Evolutionary conservation across 208 protist genomes (phyloP).

Genomic region (Leishmania martiniquensis): DNA sequence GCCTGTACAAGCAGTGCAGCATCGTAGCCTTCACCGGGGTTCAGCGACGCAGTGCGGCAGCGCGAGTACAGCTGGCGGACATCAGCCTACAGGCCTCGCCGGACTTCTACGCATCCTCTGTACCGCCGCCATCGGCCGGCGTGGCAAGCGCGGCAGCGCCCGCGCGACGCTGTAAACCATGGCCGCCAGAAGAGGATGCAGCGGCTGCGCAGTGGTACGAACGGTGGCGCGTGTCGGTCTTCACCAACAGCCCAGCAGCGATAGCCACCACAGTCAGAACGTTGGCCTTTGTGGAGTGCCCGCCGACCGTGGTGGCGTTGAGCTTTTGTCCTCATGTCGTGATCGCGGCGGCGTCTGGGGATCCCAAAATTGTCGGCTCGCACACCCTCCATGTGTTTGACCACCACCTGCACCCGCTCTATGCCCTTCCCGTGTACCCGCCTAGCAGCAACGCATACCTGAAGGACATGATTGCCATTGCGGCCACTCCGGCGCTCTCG

Average conservation of each 20-base stretch:
- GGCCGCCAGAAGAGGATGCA: conserved; percentile 24
- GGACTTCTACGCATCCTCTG: conserved; percentile 13
- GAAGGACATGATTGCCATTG: conserved; percentile 45
- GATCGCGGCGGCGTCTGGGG: conserved; percentile 32
- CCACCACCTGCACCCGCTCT: conserved; percentile 24
- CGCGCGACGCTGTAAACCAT: conserved; percentile 8
- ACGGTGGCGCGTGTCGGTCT: conserved; percentile 26
- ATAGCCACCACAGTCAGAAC: conserved; percentile 6
- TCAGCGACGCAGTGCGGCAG: conserved; percentile 20
- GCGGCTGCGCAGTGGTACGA: conserved; percentile 25
- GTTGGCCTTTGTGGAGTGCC: conserved; percentile 31
- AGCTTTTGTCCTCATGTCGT: conserved; percentile 34
- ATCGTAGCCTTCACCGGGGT: conserved; percentile 52
- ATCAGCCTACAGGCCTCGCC: conserved; percentile 15
- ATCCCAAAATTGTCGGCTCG: conserved; percentile 29
- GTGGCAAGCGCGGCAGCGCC: background rate
- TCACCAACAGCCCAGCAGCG: conserved; percentile 9
- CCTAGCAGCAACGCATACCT: conserved; percentile 35
- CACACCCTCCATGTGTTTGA: conserved; percentile 43
- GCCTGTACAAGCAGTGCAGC: conserved; percentile 66
- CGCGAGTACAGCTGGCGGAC: conserved; percentile 39
- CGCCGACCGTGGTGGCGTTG: conserved; percentile 26
- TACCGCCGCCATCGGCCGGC: background rate
- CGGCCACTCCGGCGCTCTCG: conserved; percentile 28
- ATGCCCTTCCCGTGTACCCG: conserved; percentile 29